Evolutionary conservation across 352 stramenopile genomes (phyloP).

Genomic region (Elongisporangium prolatum): DNA sequence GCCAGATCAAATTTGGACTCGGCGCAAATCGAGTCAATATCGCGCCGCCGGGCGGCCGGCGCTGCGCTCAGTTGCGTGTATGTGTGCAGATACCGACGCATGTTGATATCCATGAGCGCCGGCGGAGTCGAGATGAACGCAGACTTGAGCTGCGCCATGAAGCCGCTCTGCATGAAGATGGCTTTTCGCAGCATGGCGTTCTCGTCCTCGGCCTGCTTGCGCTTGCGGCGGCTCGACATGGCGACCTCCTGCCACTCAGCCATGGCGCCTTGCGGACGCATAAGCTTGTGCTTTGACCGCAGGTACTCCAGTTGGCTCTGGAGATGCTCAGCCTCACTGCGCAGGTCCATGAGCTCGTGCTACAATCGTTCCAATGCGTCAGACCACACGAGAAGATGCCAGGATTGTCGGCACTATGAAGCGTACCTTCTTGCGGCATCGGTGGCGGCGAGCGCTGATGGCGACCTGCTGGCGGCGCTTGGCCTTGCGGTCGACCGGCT

Average conservation of each 20-base stretch:
- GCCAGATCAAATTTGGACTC: slow-evolving; percentile 25
- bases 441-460: slow-evolving; percentile 39
- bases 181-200: slow-evolving; percentile 46
- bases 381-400: neutral
- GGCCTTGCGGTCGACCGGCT: slow-evolving; percentile 35
- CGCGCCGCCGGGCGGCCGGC: neutral
- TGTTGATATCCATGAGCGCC: slow-evolving; percentile 23
- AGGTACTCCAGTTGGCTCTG: slow-evolving; percentile 37
- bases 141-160: slow-evolving; percentile 29
- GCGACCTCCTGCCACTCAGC: slow-evolving; percentile 55
- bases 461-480: slow-evolving; percentile 42
- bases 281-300: slow-evolving; percentile 44
- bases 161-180: slow-evolving; percentile 47
- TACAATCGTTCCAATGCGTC: slow-evolving; percentile 1
- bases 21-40: slow-evolving; percentile 14
- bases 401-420: neutral
- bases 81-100: slow-evolving; percentile 35
- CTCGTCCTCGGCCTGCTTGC: slow-evolving; percentile 43
- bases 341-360: slow-evolving; percentile 42
- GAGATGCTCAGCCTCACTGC: slow-evolving; percentile 39
- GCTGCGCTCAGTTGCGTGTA: slow-evolving; percentile 14
- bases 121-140: slow-evolving; percentile 20
- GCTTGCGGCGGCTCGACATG: slow-evolving; percentile 53
- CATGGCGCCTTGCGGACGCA: slow-evolving; percentile 36
- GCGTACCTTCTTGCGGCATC: slow-evolving; percentile 46